Percentiles rank a stretch among this genome's conserved stretches.
These are phyloP conservation scores for Moesziomyces sp. DNA, from an alignment of 1,284 basidiomycete species.

Conservation along the genomic window DNA sequence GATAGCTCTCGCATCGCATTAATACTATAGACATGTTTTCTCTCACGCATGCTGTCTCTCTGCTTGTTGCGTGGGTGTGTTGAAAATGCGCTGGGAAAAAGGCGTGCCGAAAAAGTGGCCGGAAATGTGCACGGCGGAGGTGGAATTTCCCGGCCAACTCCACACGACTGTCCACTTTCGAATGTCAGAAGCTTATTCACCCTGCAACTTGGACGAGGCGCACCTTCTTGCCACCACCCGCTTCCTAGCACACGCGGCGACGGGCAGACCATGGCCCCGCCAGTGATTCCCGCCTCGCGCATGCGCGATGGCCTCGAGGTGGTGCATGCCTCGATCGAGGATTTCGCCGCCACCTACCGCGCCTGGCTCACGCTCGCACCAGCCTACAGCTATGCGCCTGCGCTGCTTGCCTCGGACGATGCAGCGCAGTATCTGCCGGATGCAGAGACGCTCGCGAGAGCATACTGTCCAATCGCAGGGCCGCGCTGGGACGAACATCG, in stretches of 20 bases:
- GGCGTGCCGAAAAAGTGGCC: no score
- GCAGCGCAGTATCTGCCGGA: slow-evolving; percentile 4
- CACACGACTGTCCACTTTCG: no score
- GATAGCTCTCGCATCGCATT: background rate
- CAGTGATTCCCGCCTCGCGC: slow-evolving; percentile 30
- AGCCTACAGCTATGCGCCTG: slow-evolving; percentile 36
- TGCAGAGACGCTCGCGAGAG: slow-evolving; percentile 26
- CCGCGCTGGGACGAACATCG: slow-evolving; percentile 44
- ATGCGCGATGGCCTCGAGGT: slow-evolving; percentile 31
- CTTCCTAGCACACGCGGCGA: no score
- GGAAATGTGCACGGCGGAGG: no score
- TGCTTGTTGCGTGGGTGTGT: no score
- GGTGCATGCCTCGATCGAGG: slow-evolving; percentile 31
- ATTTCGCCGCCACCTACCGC: slow-evolving; percentile 27
- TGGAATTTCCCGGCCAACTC: no score
- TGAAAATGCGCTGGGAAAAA: no score
- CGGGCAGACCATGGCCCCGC: slow-evolving; percentile 16
- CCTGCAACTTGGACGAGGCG: no score
- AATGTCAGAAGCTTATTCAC: no score
- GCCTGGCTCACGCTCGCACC: slow-evolving; percentile 36
- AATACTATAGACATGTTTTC: background rate
- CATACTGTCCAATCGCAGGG: slow-evolving; percentile 37
- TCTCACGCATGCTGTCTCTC: no score
- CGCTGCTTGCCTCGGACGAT: slow-evolving; percentile 3
- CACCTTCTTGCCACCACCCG: no score